Percentiles rank a stretch among this genome's conserved stretches.
phyloP scores from a whole-genome alignment of 495 filamentous ascomycete genomes.

The Xylaria flabelliformis region DNA sequence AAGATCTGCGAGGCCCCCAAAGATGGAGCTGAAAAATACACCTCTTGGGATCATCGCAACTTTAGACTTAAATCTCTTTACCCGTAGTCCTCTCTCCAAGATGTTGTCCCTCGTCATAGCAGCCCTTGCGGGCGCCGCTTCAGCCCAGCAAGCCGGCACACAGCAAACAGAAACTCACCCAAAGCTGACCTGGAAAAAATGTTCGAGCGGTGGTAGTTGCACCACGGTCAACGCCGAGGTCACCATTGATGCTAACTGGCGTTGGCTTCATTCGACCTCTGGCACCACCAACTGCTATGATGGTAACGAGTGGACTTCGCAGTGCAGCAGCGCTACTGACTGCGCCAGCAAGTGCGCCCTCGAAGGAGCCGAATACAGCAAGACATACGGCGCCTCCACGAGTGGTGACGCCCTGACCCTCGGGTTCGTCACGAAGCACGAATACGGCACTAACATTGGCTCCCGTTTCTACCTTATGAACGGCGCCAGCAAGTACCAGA shows the following conservation, averaged over 20 bases:
- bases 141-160: slow-evolving; percentile 65
- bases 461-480: slow-evolving; percentile 65
- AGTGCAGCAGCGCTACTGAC: slow-evolving; percentile 45
- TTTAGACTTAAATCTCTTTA: slow-evolving; percentile 22
- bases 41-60: neutral
- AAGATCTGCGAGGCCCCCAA: slow-evolving; percentile 19
- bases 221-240: slow-evolving; percentile 46
- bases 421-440: slow-evolving; percentile 63
- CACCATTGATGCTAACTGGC: slow-evolving; percentile 61
- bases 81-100: slow-evolving; percentile 33
- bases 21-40: slow-evolving; percentile 1
- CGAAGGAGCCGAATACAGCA: slow-evolving; percentile 56
- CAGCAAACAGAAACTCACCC: slow-evolving; percentile 63
- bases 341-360: slow-evolving; percentile 56
- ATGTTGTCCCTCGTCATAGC: slow-evolving; percentile 45
- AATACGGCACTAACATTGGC: slow-evolving; percentile 56
- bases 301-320: slow-evolving; percentile 54
- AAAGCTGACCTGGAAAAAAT: slow-evolving; percentile 62
- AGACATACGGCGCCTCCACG: slow-evolving; percentile 57
- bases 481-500: slow-evolving; percentile 58
- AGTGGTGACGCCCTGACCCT: slow-evolving; percentile 56
- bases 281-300: slow-evolving; percentile 57
- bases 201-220: slow-evolving; percentile 59
- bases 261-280: slow-evolving; percentile 51
- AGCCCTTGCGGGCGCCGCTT: slow-evolving; percentile 51